Evolutionary conservation across 257 asterid species (phyloP), one percentile per base, ranked within the genome.

Genomic region (Agastache rugosa): DNA sequence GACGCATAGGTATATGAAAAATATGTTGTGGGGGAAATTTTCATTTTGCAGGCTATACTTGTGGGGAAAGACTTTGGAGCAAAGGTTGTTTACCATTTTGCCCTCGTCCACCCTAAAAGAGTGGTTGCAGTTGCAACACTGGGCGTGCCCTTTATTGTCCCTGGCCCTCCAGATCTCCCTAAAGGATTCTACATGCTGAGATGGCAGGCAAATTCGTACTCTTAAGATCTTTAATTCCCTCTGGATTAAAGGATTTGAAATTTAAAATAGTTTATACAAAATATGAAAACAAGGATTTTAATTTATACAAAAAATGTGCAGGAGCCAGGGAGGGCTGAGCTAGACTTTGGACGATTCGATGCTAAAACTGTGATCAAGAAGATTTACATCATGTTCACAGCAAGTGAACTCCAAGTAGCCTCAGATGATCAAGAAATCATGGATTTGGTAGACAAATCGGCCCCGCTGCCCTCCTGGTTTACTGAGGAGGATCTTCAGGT

Each of bases 271-370:
- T 29, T 29, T 4, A 3, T 29, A 1, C 34, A 25, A 29, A 29
- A 29, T 2, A 14, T 27, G 35, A n/a, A n/a, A n/a, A n/a, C n/a
- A n/a, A n/a, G n/a, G n/a, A n/a, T n/a, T n/a, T 29, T 4, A 4
- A 29, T 29, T 29, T 4, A 3, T 29, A 1, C 34, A 25, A 29
- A 29, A 29, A 7, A 14, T 27, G 35, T 48, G 72, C 75, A 84
- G 87, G 88, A 87, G 51, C 85, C 87, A 20, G 90, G 90, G 79
- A 76, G 87, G 67, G 85, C 89, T 22, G 92, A 87, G 78, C 80
- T 83, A 44, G 90, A 87, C 74, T 87, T 87, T 69, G 88, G 75
- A 5, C 67, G 92, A 3, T 72, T 83, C 74, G 83, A 85, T 75
- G 74, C 56, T 11, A 87, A 85, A 69, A 81, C 87, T 1, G 87